A percentile compares a stretch with the other conserved stretches of the same genome.
Evolutionary conservation across 2,329 filamentous ascomycete genomes (phyloP).

Genomic region (Beauveria asiatica): DNA sequence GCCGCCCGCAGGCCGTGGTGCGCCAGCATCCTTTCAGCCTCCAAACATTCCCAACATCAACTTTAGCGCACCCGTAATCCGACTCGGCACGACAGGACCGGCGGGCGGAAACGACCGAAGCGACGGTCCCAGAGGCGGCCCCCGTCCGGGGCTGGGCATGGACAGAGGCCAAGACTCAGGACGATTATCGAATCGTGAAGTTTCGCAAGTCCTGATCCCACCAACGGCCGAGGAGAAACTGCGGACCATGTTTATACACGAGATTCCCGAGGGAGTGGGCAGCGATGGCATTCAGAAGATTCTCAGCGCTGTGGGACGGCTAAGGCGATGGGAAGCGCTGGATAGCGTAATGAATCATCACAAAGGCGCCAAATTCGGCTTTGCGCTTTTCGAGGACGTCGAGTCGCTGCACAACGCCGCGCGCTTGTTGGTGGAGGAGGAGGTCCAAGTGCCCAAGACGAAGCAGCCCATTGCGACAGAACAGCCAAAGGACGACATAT

Average conservation of each 20-base stretch:
- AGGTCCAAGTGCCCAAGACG: constrained; percentile 75
- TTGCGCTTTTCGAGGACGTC: constrained; percentile 89
- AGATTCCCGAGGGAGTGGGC: constrained; percentile 70
- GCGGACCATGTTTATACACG: constrained; percentile 81
- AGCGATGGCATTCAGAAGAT: constrained; percentile 71
- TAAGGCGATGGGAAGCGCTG: constrained; percentile 79
- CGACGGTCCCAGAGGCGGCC: constrained; percentile 28
- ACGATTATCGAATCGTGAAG: constrained; percentile 58
- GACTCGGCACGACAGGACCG: constrained; percentile 70
- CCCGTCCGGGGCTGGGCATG: constrained; percentile 46
- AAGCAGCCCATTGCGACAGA: constrained; percentile 52
- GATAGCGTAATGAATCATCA: constrained; percentile 53
- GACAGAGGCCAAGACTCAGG: constrained; percentile 60
- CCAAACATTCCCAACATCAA: constrained; percentile 96
- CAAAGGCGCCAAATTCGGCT: constrained; percentile 82
- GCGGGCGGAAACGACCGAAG: constrained; percentile 31
- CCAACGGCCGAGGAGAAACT: constrained; percentile 86
- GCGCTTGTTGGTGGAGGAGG: constrained; percentile 72
- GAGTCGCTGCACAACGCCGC: constrained; percentile 80
- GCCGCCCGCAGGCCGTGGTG: constrained; percentile 69
- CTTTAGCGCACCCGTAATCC: constrained; percentile 93
- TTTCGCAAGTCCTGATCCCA: constrained; percentile 61
- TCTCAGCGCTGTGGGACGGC: constrained; percentile 63
- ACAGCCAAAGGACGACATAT: constrained; percentile 34
- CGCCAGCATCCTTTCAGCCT: constrained; percentile 77